Evolutionary conservation across 768 basidiomycete genomes (phyloP).

Genomic region (Lyophyllum shimeji): DNA sequence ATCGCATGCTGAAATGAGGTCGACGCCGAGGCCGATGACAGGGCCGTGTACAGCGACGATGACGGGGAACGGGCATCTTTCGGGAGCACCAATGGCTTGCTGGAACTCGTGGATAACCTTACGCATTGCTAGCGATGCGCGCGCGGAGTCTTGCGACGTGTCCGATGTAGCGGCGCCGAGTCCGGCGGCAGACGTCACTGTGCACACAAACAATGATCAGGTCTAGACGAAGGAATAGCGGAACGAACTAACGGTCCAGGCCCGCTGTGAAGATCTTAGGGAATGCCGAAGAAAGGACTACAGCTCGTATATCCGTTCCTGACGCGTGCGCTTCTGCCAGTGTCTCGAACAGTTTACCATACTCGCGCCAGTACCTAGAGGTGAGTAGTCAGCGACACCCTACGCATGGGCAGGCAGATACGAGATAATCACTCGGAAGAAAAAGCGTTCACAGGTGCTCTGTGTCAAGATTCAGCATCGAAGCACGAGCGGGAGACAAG

Average conservation of each 20-base stretch:
- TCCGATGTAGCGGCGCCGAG: slow-evolving; percentile 23
- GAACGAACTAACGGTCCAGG: slow-evolving; percentile 60
- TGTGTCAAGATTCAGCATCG: slow-evolving; percentile 20
- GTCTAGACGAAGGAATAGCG: not conserved
- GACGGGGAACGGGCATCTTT: slow-evolving; percentile 73
- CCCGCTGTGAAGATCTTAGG: slow-evolving; percentile 84
- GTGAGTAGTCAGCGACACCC: not conserved
- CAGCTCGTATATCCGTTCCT: slow-evolving; percentile 56
- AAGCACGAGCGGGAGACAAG: not conserved
- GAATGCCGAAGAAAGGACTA: slow-evolving; percentile 70
- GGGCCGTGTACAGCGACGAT: slow-evolving; percentile 80
- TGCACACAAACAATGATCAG: not conserved
- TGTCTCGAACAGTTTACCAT: slow-evolving; percentile 58
- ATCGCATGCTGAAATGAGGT: slow-evolving; percentile 75
- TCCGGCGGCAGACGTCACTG: slow-evolving; percentile 31
- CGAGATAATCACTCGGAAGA: slow-evolving; percentile 37
- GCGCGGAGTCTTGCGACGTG: slow-evolving; percentile 44
- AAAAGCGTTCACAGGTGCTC: slow-evolving; percentile 71
- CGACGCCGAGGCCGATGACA: slow-evolving; percentile 75
- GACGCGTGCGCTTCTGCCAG: slow-evolving; percentile 39
- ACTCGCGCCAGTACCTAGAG: slow-evolving; percentile 71
- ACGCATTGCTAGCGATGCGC: slow-evolving; percentile 49
- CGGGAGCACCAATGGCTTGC: slow-evolving; percentile 63
- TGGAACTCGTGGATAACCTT: slow-evolving; percentile 63
- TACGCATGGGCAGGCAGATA: not conserved